These are phyloP conservation scores for Rugonectria rugulosa DNA, from an alignment of 2,329 filamentous ascomycete species.

Conservation along the genomic window DNA sequence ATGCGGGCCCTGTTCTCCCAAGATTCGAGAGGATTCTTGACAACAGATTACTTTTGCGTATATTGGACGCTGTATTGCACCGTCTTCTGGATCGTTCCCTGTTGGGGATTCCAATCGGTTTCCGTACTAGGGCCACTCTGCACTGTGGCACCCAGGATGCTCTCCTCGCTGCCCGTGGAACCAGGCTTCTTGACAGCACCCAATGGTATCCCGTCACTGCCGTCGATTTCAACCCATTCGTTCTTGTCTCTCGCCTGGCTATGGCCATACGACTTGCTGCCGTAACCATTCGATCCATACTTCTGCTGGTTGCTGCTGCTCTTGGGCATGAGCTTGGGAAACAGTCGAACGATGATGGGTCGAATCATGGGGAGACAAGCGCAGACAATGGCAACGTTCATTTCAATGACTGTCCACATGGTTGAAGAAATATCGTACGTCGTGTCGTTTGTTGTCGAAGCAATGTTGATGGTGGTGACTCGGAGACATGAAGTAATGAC, in stretches of 20 bases:
- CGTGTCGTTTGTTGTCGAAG: slow-evolving; percentile 37
- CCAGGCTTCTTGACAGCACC: slow-evolving; percentile 26
- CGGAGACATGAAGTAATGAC: slow-evolving; percentile 43
- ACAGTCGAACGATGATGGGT: slow-evolving; percentile 39
- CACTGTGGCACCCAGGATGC: slow-evolving; percentile 25
- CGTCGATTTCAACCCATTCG: slow-evolving; percentile 36
- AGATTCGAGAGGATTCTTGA: neutral
- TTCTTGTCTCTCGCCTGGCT: slow-evolving; percentile 30
- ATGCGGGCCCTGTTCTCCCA: neutral
- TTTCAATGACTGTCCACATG: slow-evolving; percentile 50
- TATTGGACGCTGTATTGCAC: slow-evolving; percentile 30
- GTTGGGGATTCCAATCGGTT: slow-evolving; percentile 13
- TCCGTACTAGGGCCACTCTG: slow-evolving; percentile 16
- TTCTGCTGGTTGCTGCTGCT: slow-evolving; percentile 29
- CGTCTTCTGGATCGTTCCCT: slow-evolving; percentile 29
- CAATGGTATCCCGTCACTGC: slow-evolving; percentile 29
- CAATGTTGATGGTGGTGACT: slow-evolving; percentile 40
- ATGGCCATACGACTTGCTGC: slow-evolving; percentile 27
- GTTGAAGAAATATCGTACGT: slow-evolving; percentile 45
- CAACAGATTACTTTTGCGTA: slow-evolving; percentile 13
- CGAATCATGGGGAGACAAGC: slow-evolving; percentile 49
- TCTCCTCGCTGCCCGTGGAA: slow-evolving; percentile 37
- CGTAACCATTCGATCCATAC: slow-evolving; percentile 25
- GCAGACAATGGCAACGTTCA: slow-evolving; percentile 49
- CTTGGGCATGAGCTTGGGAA: slow-evolving; percentile 35